Conservation (phyloP, 2,329 filamentous ascomycete species). For the Microdochium trichocladiopsis region DNA sequence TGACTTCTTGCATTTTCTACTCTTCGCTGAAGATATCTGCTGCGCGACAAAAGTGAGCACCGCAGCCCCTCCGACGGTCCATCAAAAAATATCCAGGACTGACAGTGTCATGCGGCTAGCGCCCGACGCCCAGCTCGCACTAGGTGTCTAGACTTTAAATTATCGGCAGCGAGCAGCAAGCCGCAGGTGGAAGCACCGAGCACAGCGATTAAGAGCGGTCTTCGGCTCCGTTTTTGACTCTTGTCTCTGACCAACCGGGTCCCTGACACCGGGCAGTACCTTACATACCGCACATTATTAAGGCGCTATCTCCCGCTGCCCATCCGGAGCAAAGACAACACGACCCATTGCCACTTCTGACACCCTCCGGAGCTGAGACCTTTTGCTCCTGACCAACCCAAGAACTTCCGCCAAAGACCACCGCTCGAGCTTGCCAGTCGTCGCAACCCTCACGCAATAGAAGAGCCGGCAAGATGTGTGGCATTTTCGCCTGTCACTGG, state of each 20-base stretch:
- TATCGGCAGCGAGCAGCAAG: background rate
- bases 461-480: constrained; percentile 66
- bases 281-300: background rate
- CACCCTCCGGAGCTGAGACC: background rate
- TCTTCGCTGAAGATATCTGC: background rate
- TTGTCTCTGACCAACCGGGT: background rate
- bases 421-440: too few species aligned
- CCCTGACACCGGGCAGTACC: background rate
- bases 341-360: background rate
- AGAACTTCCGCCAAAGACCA: too few species aligned
- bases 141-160: background rate
- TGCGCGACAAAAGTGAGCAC: background rate
- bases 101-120: background rate
- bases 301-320: background rate
- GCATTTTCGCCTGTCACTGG: constrained; percentile 93
- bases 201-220: too few species aligned
- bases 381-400: background rate
- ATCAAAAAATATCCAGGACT: background rate
- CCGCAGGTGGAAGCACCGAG: too few species aligned
- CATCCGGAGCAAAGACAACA: background rate
- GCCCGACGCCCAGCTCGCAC: background rate
- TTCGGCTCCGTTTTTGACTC: background rate
- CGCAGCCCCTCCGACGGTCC: too few species aligned
- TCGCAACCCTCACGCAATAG: background rate
- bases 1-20: too few species aligned